Base-by-base conservation (phyloP, 2,329 filamentous ascomycete genomes). In the Pezizomycotina sp. region DNA sequence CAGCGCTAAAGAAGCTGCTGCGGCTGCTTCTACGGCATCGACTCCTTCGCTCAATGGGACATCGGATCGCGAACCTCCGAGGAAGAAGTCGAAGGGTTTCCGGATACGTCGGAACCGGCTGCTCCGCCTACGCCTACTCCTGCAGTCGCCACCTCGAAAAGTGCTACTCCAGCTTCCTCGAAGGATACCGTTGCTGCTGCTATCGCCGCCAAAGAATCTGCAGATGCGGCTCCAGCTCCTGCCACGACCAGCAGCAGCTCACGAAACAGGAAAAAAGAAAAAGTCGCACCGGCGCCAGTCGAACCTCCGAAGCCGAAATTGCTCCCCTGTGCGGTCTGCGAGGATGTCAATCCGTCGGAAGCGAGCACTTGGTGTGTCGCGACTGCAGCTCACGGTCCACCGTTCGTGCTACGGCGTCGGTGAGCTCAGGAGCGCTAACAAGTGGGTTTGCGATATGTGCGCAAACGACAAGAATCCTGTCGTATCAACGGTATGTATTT, bases 401-500 rank as follows among this genome's bases (percentile, higher is more conserved):
- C 77, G 79, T 35, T 72, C 73, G 44, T 98, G 89, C 58, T 98
- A 95, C 54, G 89, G 89, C n/a, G 66, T 95, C 20, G 71, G 76
- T 28, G 72, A 76, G 31, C 59, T 58, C 38, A 71, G 79, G 26
- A 67, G 66, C 35, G 67, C 71, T 20, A 69, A 66, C 27, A 92
- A 92, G 58, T 98, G 89, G 89, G 71, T 77, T 25, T 98, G 89
- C 57, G 89, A 95, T 58, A 92, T 84, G 69, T 98, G 89, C 58
- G 66, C 74, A 23, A 98, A 98, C 53, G 89, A 98, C 55, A 82
- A 83, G 55, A 86, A 77, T 51, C 83, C 86, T 4, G 74, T 81
- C 48, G 76, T 92, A 27, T 93, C 89, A n/a, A 86, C 91, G 39
- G 77, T 79, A 65, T 65, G 73, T 64, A 40, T 40, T 18, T 6